Base-by-base conservation (phyloP, 345 rosid species). In the Chamaenerion angustifolium region DNA sequence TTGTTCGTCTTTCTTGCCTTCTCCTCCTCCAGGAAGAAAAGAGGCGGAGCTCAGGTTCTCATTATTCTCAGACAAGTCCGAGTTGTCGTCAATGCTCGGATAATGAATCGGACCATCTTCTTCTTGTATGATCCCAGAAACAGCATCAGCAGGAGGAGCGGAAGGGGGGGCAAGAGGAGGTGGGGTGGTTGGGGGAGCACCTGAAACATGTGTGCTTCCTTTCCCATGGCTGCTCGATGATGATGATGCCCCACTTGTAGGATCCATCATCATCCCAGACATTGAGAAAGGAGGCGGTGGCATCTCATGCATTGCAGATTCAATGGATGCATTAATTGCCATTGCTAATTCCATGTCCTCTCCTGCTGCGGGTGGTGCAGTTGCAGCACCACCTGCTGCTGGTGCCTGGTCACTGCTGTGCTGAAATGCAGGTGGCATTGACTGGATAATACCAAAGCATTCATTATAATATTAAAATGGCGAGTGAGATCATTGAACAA, bases 241-340 rank as follows among this genome's bases (percentile, higher is more conserved):
- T 53, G 52, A 63, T 56, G 53, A 19, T 59, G 10, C 55, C 42
- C 42, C 49, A 68, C 35, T 51, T 46, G n/a, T 63, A 52, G 42
- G 52, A 52, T 43, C 47, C 67, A 56, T 49, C 64, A n/a, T n/a
- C 14, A 51, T 46, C 59, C 27, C 69, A 48, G 55, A 64, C 74
- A 16, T 52, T n/a, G 54, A 42, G 5, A 42, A 31, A 50, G 54
- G 4, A 56, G 19, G 56, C 12, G 83, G 45, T 9, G 71, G 54
- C 47, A 37, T 47, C 58, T 70, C 79, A 8, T 54, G 64, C 61
- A 58, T 64, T 40, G 71, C 64, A 25, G 90, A 65, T 61, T 84
- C 96, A 68, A 84, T 62, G 43, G 96, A 84, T 46, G 88, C 86
- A 63, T 70, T 79, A 54, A 81, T 64, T 54, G 88, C 96, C 86